Percentiles rank a stretch among this genome's conserved stretches.
Conservation (phyloP, 345 rosid species). For the Populus euphratica region DNA sequence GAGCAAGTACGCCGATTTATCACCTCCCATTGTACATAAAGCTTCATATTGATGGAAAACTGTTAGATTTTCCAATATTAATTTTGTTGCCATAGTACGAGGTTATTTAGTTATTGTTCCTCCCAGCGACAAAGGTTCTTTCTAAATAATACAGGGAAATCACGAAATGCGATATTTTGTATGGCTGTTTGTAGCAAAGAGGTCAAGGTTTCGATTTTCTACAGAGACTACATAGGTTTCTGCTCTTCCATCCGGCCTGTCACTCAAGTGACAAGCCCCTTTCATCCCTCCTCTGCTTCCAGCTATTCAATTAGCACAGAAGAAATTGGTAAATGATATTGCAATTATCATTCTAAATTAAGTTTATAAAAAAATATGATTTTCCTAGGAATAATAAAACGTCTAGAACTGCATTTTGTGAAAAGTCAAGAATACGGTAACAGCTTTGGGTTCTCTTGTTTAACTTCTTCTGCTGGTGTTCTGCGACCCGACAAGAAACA, state of each 20-base stretch:
- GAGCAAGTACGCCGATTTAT: constrained; percentile 6
- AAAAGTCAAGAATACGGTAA: neutral
- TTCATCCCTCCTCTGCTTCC: neutral
- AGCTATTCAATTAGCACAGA: neutral
- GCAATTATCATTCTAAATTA: neutral
- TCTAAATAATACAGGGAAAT: neutral
- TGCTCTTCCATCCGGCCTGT: neutral
- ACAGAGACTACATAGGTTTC: neutral
- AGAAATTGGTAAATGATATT: neutral
- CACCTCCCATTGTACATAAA: constrained; percentile 15
- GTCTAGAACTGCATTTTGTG: neutral
- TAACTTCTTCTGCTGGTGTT: neutral
- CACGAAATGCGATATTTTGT: too few relatives aligned
- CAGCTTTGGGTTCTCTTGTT: neutral
- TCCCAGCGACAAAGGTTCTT: neutral
- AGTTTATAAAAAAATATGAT: too few relatives aligned
- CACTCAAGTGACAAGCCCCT: neutral
- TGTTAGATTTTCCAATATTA: neutral
- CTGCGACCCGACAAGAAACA: neutral
- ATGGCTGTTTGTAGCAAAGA: neutral
- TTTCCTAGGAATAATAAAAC: neutral
- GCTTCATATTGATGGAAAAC: constrained; percentile 1
- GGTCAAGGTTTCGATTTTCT: neutral
- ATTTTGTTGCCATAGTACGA: neutral
- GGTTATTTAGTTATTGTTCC: neutral